Evolutionary conservation across 208 protist genomes (phyloP).

Genomic region (Acanthamoeba comandoni): DNA sequence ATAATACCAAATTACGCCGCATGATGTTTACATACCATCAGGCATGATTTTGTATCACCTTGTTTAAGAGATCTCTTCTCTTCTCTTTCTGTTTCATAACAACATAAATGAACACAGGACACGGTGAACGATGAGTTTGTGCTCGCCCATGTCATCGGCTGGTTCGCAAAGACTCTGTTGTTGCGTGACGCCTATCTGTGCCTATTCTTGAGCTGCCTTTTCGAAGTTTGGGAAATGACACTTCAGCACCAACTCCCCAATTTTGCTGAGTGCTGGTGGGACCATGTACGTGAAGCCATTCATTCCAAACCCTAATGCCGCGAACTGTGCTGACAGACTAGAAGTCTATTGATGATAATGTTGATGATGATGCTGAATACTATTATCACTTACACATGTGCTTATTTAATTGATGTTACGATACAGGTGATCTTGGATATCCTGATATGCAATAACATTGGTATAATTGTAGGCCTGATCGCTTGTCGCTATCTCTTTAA

Average conservation of each 20-base stretch:
- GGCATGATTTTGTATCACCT: background rate
- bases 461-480: slow-evolving; percentile 92
- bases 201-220: slow-evolving; percentile 91
- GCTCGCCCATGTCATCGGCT: slow-evolving; percentile 94
- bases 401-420: no score
- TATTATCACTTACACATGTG: background rate
- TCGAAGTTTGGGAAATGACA: slow-evolving; percentile 95
- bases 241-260: slow-evolving; percentile 96
- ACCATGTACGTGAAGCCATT: slow-evolving; percentile 88
- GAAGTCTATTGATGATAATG: slow-evolving; percentile 4
- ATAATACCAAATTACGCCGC: no score
- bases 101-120: slow-evolving; percentile 74
- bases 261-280: slow-evolving; percentile 97
- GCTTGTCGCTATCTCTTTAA: slow-evolving; percentile 84
- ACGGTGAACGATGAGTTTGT: slow-evolving; percentile 95
- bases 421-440: slow-evolving; percentile 93
- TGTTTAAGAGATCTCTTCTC: background rate
- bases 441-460: slow-evolving; percentile 94
- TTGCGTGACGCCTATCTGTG: slow-evolving; percentile 93
- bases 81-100: background rate
- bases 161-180: slow-evolving; percentile 94
- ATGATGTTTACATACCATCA: no score
- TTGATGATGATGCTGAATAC: background rate
- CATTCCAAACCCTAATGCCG: slow-evolving; percentile 13
- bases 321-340: no score